Evolutionary conservation across 192 early-diverging fungal species (phyloP).

Genomic region (Coemansia sp.): DNA sequence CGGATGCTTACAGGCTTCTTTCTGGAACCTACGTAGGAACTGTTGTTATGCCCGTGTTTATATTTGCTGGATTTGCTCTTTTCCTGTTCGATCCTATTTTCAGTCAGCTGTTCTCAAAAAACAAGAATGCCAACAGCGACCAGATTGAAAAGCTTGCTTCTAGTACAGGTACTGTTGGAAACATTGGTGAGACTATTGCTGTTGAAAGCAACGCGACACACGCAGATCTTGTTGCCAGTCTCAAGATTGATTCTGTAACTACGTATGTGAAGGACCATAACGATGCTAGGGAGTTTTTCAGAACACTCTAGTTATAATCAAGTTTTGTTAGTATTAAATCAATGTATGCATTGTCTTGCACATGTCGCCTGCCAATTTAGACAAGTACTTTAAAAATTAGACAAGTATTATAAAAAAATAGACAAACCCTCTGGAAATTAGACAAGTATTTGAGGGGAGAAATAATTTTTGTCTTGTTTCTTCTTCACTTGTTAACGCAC

Average conservation of each 20-base stretch:
- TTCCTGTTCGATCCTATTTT: conserved; percentile 5
- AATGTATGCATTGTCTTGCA: neutral
- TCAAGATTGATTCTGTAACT: neutral
- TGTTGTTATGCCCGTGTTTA: neutral
- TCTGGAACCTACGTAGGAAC: neutral
- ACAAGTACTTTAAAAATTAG: too few species aligned
- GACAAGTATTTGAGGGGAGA: too few species aligned
- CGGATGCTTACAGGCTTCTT: neutral
- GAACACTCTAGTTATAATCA: neutral
- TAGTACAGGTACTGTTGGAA: neutral
- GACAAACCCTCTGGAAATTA: too few species aligned
- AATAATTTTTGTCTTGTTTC: too few species aligned
- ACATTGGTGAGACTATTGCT: neutral
- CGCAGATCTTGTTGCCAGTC: neutral
- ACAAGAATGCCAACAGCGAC: neutral
- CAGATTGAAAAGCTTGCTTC: neutral
- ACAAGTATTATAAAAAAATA: too few species aligned
- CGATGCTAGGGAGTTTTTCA: conserved; percentile 1
- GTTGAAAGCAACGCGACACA: neutral
- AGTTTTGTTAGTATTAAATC: neutral
- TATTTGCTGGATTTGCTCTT: neutral
- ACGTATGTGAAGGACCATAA: conserved; percentile 1
- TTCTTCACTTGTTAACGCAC: too few species aligned
- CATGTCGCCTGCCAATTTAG: neutral
- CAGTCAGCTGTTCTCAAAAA: conserved; percentile 7